These are phyloP conservation scores for Furcasterigmium sp. DNA, from an alignment of 2,329 filamentous ascomycete species.

Conservation along the genomic window DNA sequence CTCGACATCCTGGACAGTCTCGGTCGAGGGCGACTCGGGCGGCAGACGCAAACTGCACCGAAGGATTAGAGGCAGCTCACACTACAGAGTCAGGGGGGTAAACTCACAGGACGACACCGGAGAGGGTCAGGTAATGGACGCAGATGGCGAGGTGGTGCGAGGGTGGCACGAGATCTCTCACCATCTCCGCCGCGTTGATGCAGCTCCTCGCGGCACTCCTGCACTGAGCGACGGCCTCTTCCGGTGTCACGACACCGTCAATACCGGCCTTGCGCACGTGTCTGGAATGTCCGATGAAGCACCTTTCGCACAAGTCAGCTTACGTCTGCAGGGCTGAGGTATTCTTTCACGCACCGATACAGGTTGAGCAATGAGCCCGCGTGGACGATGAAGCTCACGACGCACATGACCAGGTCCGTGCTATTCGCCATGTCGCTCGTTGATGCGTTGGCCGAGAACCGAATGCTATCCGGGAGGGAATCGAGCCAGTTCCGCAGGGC, in stretches of 20 bases:
- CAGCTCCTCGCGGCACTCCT: conserved; percentile 18
- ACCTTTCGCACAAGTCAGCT: neutral
- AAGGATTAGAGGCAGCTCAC: neutral
- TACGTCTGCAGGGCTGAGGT: too few species aligned
- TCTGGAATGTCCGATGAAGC: neutral
- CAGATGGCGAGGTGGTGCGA: conserved; percentile 20
- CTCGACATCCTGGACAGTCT: conserved; percentile 10
- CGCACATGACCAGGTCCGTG: conserved; percentile 19
- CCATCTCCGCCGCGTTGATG: conserved; percentile 19
- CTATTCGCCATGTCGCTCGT: conserved; percentile 5
- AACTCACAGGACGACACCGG: conserved; percentile 18
- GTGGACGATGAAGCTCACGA: conserved; percentile 21
- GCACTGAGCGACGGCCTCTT: conserved; percentile 12
- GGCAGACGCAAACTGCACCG: conserved; percentile 14
- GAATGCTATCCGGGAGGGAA: conserved; percentile 16
- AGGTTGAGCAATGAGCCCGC: conserved; percentile 19
- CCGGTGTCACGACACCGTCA: neutral
- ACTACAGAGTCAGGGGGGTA: too few species aligned
- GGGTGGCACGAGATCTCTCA: conserved; percentile 17
- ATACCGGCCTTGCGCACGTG: neutral
- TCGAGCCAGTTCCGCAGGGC: conserved; percentile 15
- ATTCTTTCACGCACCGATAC: conserved; percentile 15
- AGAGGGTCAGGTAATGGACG: conserved; percentile 19
- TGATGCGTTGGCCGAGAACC: conserved; percentile 17
- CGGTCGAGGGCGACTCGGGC: neutral